A percentile compares a stretch with the other conserved stretches of the same genome.
Conservation (phyloP, 2,329 filamentous ascomycete genomes). For the Metarhizium brunneum region DNA sequence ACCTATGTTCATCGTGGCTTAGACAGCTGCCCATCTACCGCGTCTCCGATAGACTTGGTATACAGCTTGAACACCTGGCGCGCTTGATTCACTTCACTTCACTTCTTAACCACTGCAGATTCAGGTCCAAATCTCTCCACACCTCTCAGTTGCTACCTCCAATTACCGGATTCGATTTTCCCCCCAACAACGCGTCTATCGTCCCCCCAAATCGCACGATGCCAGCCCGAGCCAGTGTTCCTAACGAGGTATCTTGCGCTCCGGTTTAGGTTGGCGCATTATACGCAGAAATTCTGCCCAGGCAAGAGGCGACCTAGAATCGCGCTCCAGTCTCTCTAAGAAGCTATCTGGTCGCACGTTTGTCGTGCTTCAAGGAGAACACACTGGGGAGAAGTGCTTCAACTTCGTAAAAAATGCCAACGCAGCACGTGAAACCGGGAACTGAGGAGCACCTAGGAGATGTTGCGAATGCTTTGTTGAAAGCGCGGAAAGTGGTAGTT, state of each 20-base stretch:
- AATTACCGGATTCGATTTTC: neutral
- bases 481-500: conserved; percentile 60
- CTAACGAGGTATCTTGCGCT: neutral
- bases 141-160: neutral
- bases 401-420: conserved; percentile 40
- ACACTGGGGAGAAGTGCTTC: neutral
- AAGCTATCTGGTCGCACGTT: neutral
- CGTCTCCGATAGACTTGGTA: neutral
- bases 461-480: conserved; percentile 54
- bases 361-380: neutral
- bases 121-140: neutral
- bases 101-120: neutral
- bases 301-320: neutral
- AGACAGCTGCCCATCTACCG: neutral
- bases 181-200: neutral
- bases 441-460: conserved; percentile 48
- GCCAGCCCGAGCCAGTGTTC: neutral
- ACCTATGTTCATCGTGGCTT: neutral
- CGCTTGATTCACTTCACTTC: neutral
- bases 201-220: neutral
- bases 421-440: conserved; percentile 42
- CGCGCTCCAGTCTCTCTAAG: neutral
- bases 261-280: neutral
- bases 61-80: neutral
- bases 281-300: neutral